Conservation (phyloP, 345 rosid species). For the Populus deltoides region DNA sequence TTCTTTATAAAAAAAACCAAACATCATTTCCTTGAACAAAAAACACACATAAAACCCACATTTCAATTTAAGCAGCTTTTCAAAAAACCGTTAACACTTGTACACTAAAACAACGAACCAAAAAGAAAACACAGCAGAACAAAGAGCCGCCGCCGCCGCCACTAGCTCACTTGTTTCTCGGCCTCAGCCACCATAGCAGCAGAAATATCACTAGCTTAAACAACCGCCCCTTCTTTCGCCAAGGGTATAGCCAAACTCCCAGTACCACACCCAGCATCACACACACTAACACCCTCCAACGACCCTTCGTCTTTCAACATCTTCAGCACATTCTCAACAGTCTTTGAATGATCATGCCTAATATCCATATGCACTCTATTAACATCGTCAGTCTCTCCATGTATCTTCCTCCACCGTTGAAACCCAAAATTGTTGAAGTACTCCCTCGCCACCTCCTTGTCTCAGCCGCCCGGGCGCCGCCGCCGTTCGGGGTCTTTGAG, state of each 20-base stretch:
- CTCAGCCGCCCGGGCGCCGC: constrained; percentile 71
- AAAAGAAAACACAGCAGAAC: background rate
- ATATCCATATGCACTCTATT: constrained; percentile 80
- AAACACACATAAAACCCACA: background rate
- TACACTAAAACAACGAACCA: background rate
- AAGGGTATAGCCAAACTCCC: constrained; percentile 74
- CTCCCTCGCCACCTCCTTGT: constrained; percentile 88
- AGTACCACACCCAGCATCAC: constrained; percentile 95
- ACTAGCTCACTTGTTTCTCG: constrained; percentile 51
- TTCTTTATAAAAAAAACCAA: background rate
- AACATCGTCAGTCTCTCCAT: constrained; percentile 85
- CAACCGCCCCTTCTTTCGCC: constrained; percentile 82
- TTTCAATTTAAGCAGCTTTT: background rate
- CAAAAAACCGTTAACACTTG: background rate
- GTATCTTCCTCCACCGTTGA: constrained; percentile 93
- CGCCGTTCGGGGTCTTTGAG: constrained; percentile 77
- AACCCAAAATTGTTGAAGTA: constrained; percentile 86
- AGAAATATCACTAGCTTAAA: constrained; percentile 83
- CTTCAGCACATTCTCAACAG: constrained; percentile 68
- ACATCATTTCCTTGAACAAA: background rate
- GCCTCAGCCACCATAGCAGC: constrained; percentile 96
- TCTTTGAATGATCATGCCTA: constrained; percentile 76
- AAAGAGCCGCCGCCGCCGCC: background rate
- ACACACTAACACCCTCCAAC: constrained; percentile 68
- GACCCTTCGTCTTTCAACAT: constrained; percentile 78